Evolutionary conservation across 2,329 filamentous ascomycete genomes (phyloP), one percentile per base, ranked within the genome.

Genomic region (Phyllosticta citriasiana): DNA sequence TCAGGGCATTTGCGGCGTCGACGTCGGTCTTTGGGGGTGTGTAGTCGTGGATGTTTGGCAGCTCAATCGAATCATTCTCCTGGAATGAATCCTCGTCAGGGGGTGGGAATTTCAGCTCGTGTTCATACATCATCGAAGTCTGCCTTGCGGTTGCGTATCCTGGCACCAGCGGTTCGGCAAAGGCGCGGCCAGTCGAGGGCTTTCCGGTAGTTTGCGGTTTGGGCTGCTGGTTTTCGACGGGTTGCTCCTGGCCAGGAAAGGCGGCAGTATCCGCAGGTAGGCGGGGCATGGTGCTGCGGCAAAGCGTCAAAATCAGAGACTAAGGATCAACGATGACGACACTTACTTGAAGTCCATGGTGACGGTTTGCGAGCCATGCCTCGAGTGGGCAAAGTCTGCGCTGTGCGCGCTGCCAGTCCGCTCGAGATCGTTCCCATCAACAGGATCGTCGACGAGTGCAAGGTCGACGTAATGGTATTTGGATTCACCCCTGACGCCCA

Each of bases 401-500:
- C 60, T 57, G 7, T 61, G 60, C 53, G 60, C 60, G 25, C 60
- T 61, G 26, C 60, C 60, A 24, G 60, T 51, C 9, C 60, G 60
- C 55, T 61, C 60, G 2, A 57, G 50, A 8, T 57, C 60, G n/a
- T 61, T 33, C 22, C 60, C 60, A n/a, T 61, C 60, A n/a, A 53
- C 35, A 3, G 57, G 55, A 47, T 80, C 80, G 63, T 79, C 78
- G 62, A 76, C 76, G 35, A 81, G 76, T 50, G 77, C 78, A 47
- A 82, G 73, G 65, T 82, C 80, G 56, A 81, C 80, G 69, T 99
- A 99, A 74, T 99, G 94, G 73, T 99, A 99, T 73, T 99, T 99
- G 14, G 94, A 99, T 77, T 97, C 93, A 65, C 94, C 94, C 59
- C 94, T 86, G 55, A 97, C 92, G 64, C 94, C 94, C 12, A 99